Evolutionary conservation across 1,284 basidiomycete species (phyloP).

Genomic region (Mycosarcoma maydis): DNA sequence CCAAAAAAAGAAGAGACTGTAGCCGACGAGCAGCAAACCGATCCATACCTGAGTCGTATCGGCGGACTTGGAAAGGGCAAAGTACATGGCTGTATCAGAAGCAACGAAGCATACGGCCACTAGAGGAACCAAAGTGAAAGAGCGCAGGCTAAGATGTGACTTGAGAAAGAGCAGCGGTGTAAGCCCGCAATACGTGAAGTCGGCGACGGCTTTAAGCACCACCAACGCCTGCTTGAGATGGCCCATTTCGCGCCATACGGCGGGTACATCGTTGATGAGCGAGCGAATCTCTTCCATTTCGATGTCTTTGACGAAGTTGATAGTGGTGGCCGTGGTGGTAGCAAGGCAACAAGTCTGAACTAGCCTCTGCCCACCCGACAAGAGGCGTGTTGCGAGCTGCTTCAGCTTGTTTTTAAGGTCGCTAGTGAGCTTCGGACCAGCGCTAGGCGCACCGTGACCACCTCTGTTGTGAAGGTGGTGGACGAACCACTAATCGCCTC

Average conservation of each 20-base stretch:
- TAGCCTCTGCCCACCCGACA: no score
- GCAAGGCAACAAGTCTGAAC: not conserved
- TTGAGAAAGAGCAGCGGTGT: conserved; percentile 35
- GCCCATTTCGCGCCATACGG: conserved; percentile 28
- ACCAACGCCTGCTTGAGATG: conserved; percentile 20
- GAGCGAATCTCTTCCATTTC: conserved; percentile 23
- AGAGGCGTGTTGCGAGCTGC: no score
- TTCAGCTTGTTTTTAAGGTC: no score
- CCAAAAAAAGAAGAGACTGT: conserved; percentile 37
- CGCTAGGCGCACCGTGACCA: no score
- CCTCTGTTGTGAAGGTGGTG: no score
- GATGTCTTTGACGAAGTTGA: no score
- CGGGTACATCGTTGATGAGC: conserved; percentile 14
- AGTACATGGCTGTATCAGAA: conserved; percentile 32
- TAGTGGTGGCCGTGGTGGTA: not conserved
- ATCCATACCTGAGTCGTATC: conserved; percentile 21
- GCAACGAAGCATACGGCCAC: conserved; percentile 6
- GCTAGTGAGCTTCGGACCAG: no score
- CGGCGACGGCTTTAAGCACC: conserved; percentile 30
- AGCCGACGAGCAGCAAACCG: conserved; percentile 17
- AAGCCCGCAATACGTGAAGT: conserved; percentile 21
- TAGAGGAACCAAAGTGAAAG: conserved; percentile 8
- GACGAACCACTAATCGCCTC: no score
- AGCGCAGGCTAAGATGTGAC: conserved; percentile 17
- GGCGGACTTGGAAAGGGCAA: conserved; percentile 33